Base-by-base conservation (phyloP, 148 eudicot species). In the Drosera capensis region DNA sequence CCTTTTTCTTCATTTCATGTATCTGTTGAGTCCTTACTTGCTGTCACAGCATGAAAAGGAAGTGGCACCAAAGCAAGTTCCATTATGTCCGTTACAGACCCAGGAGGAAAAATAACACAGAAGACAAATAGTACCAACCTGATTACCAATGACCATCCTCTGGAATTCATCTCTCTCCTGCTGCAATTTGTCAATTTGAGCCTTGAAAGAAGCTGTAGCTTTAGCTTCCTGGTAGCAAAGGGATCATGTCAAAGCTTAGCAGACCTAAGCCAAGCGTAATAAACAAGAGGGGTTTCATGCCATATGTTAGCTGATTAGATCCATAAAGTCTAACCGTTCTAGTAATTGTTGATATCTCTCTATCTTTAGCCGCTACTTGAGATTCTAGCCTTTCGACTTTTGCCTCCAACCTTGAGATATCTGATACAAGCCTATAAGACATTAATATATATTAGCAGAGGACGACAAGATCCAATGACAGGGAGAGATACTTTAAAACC, bases 1-100 rank as follows among this genome's bases (percentile, higher is more conserved):
- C 99, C 53, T 80, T 85, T 59, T 80, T 85, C 95, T 92, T 92
- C 95, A 85, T 92, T 64, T 92, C 99, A 64, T 92, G 94, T 54
- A 85, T 60, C 54, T 85, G 99, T 59, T 92, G 99, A 65, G 82
- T 76, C 78, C 64, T 71, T 46, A 79, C 99, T 92, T 92, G 95
- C 99, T 92, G 40, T 63, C 46, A 35, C 25, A 48, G 45, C 31
- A 57, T 22, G 23, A 22, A 60, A 44, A 49, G 7, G 56, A 21
- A 23, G n/a, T 42, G 30, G 28, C 17, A 13, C 25, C 9, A 40
- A 52, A 7, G 23, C 11, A n/a, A n/a, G 47, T 49, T 37, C 55
- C 40, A 23, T 40, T 29, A 52, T 19, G 19, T 9, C 7, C 20
- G 18, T 3, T 21, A 18, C 31, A 40, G 46, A n/a, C 11, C 19